Conservation (phyloP, 169 alveolate species). For the Perkinsus chesapeaki region DNA sequence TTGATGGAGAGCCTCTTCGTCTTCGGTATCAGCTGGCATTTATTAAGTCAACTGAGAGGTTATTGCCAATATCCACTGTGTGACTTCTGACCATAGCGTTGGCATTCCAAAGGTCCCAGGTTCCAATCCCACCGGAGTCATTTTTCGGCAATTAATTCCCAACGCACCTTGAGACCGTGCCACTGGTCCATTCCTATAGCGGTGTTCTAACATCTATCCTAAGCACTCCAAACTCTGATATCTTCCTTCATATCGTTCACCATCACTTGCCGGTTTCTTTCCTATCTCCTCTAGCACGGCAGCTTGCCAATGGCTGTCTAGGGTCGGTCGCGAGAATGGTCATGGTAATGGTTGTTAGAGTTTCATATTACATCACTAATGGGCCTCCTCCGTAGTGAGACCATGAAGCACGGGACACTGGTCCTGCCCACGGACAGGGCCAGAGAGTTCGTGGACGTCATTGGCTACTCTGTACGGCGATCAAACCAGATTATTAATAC, state of each 20-base stretch:
- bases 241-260: background rate
- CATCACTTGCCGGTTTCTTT: too few relatives aligned
- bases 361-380: background rate
- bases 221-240: background rate
- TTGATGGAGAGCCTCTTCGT: background rate
- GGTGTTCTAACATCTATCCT: background rate
- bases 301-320: too few relatives aligned
- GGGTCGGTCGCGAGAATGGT: too few relatives aligned
- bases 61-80: background rate
- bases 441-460: conserved; percentile 65
- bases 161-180: background rate
- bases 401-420: conserved; percentile 82
- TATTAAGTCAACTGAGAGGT: background rate
- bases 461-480: conserved; percentile 55
- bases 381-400: conserved; percentile 56
- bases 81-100: background rate
- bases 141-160: background rate
- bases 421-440: conserved; percentile 84
- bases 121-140: background rate
- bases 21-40: background rate
- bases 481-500: conserved; percentile 64
- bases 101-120: background rate
- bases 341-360: background rate
- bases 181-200: background rate
- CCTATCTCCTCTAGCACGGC: too few relatives aligned